Evolutionary conservation across 331 rosid species (phyloP), one percentile per base, ranked within the genome.

Genomic region (Erythrophleum ivorense): DNA sequence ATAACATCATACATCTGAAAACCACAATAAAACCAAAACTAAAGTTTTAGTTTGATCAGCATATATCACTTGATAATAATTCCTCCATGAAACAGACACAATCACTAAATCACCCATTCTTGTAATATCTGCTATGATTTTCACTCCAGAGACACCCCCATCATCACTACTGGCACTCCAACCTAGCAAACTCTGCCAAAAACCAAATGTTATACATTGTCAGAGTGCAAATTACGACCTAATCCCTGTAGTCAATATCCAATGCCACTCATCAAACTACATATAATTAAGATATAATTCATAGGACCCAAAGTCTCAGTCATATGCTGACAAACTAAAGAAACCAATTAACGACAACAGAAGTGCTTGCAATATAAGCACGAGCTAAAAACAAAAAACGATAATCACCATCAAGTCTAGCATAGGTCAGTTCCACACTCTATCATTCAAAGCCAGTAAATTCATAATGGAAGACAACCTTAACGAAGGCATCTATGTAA

Each of bases 401-500:
- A 82, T 86, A 75, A 76, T 57, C 71, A 84, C 71, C 74, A 84
- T 36, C 33, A 82, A 78, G 75, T 46, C 77, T 49, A 69, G 73
- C 55, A 81, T 50, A 79, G 84, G 88, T 85, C 67, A 83, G 76
- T 80, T 76, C 67, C 79, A 81, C 92, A 81, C 77, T 50, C 79
- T 79, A 71, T 57, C 78, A 59, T 70, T 78, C 67, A 78, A 43
- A 78, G 58, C 85, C 81, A 76, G 80, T 54, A 69, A 80, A 74
- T 33, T 48, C 74, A 77, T 66, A 90, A 86, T 83, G 91, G 90
- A 87, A 83, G 73, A 85, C 82, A 83, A n/a, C 78, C 78, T 71
- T 36, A 36, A 69, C 41, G 46, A 70, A 72, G 41, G 48, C 82
- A 83, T 49, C 82, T 59, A 70, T 65, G 49, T 78, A 53, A 82